A percentile compares a stretch with the other conserved stretches of the same genome.
Evolutionary conservation across 441 rosid species (phyloP).

Genomic region (Corymbia citriodora): DNA sequence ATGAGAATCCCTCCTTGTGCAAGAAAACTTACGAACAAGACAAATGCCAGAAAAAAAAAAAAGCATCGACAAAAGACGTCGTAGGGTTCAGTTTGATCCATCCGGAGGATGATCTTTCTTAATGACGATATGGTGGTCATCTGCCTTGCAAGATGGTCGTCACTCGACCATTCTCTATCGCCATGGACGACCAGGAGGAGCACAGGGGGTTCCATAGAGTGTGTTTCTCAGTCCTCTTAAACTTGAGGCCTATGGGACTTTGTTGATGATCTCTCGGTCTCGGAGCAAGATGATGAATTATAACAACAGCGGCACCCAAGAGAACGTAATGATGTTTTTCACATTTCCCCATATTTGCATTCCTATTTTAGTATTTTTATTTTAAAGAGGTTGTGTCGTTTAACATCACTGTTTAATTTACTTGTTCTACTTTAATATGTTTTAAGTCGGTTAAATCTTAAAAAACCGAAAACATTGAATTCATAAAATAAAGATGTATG

Average conservation of each 20-base stretch:
- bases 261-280: no score
- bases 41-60: not conserved
- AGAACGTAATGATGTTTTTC: not conserved
- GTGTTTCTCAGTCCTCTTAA: not conserved
- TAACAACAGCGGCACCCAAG: not conserved
- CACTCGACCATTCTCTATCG: not conserved
- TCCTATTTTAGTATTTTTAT: not conserved
- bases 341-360: not conserved
- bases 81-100: not conserved
- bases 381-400: not conserved
- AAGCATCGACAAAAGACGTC: not conserved
- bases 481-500: not conserved
- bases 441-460: not conserved
- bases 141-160: not conserved
- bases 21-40: not conserved
- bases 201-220: not conserved
- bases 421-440: not conserved
- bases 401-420: not conserved
- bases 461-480: not conserved
- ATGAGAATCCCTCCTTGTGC: not conserved
- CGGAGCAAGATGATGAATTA: not conserved
- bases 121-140: not conserved
- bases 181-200: not conserved
- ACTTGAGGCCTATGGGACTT: not conserved
- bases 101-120: not conserved